Evolutionary conservation across 2,329 filamentous ascomycete genomes (phyloP), one percentile per base, ranked within the genome.

Genomic region (Cladophialophora psammophila): DNA sequence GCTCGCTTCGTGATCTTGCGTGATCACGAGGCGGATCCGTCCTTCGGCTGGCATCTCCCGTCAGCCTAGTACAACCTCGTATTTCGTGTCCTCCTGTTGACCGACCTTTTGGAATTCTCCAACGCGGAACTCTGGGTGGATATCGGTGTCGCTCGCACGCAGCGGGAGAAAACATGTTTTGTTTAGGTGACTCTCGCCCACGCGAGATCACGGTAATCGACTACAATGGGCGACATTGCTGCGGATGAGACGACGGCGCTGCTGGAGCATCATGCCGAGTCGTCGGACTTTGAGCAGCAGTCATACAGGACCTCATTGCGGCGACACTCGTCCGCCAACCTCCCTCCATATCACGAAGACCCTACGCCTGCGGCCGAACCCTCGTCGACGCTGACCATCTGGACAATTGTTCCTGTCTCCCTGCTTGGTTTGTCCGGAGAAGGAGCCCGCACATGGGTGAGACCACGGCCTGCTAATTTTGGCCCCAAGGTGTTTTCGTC

Each of bases 401-500:
- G 61, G 60, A 62, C 62, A 5, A 52, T 67, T 26, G 61, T 67
- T 13, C 65, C 65, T 13, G 61, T 67, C 13, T 67, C 65, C 4
- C 58, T 67, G 1, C 40, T 67, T 13, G 65, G 64, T 60, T 13
- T 18, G 35, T 48, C 20, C 6, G 36, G 36, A 58, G 31, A 36
- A 32, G 32, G 52, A 45, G n/a, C 9, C 53, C 32, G 20, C 3
- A 55, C 20, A 8, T n/a, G 12, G 7, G 3, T 9, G 15, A 38
- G 18, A 26, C 26, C 35, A 31, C 15, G 20, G 53, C 53, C 34
- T 15, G 45, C 31, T n/a, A 26, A 35, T 18, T 34, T 45, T 48
- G 54, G 20, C 18, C 50, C 2, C 12, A 56, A 82, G 87, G 86
- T 10, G 86, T 90, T 13, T 91, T 92, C 71, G 85, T 91, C 12